Evolutionary conservation across 1,284 basidiomycete species (phyloP).

Genomic region (Veloporphyrellus conicus): DNA sequence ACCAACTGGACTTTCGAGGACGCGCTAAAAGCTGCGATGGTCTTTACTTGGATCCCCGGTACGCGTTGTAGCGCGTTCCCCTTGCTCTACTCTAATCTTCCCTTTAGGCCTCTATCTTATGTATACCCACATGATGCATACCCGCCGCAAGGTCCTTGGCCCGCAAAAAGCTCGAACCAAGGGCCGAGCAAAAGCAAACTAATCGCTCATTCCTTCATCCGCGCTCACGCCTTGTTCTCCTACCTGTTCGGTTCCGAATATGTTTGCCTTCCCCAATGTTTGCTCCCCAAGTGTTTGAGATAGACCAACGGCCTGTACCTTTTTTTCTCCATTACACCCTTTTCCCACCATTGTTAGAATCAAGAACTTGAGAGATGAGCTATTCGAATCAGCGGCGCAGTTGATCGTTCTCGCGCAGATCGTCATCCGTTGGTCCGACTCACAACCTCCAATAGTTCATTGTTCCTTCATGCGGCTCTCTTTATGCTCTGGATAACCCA

Average conservation of each 20-base stretch:
- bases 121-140: constrained; percentile 87
- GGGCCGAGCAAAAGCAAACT: constrained; percentile 22
- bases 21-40: constrained; percentile 57
- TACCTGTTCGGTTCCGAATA: not conserved
- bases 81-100: not conserved
- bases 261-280: not conserved
- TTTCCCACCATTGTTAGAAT: constrained; percentile 5
- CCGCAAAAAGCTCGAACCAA: constrained; percentile 27
- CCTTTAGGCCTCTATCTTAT: constrained; percentile 66
- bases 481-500: constrained; percentile 10
- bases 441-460: constrained; percentile 9
- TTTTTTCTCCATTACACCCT: constrained; percentile 12
- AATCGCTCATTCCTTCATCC: too few species aligned
- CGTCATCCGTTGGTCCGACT: constrained; percentile 6
- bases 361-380: not conserved
- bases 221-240: not conserved
- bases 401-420: constrained; percentile 1
- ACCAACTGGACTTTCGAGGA: constrained; percentile 50
- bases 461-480: not conserved
- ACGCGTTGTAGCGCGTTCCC: constrained; percentile 22
- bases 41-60: constrained; percentile 92
- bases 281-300: not conserved
- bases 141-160: constrained; percentile 75
- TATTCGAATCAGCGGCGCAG: too few species aligned
- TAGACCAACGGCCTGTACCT: not conserved